Conservation (phyloP, 2,329 filamentous ascomycete genomes). For the Diplocarpon mali region DNA sequence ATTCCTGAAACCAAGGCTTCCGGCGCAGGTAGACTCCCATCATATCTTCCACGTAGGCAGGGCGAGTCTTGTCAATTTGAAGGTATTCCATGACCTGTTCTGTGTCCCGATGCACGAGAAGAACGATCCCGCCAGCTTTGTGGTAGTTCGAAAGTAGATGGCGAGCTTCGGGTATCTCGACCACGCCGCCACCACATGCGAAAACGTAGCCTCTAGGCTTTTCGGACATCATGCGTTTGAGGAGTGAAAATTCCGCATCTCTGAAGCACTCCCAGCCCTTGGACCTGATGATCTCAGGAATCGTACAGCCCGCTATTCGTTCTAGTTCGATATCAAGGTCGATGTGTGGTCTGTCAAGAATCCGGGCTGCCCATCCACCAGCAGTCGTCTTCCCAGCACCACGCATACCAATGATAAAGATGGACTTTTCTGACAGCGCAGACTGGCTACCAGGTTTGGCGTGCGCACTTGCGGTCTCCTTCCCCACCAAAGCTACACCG, state of each 20-base stretch:
- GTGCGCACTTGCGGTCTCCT: slow-evolving; percentile 35
- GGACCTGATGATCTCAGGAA: slow-evolving; percentile 71
- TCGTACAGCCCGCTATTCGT: slow-evolving; percentile 57
- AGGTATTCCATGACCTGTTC: slow-evolving; percentile 83
- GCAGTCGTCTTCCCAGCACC: slow-evolving; percentile 94
- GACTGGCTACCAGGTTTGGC: slow-evolving; percentile 28
- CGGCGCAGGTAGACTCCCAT: slow-evolving; percentile 81
- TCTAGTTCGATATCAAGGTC: slow-evolving; percentile 89
- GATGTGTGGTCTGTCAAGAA: slow-evolving; percentile 65
- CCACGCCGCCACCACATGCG: slow-evolving; percentile 87
- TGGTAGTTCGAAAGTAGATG: slow-evolving; percentile 64
- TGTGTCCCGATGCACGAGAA: slow-evolving; percentile 81
- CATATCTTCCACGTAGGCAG: slow-evolving; percentile 88
- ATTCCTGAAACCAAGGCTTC: slow-evolving; percentile 81
- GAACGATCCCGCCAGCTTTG: slow-evolving; percentile 67
- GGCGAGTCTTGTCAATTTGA: slow-evolving; percentile 76
- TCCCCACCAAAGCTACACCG: slow-evolving; percentile 63
- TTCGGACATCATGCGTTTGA: slow-evolving; percentile 64
- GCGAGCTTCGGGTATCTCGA: slow-evolving; percentile 73
- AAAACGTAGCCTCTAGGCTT: slow-evolving; percentile 70
- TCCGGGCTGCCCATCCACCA: slow-evolving; percentile 70
- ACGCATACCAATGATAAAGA: slow-evolving; percentile 95
- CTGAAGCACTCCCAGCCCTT: slow-evolving; percentile 86
- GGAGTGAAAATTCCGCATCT: slow-evolving; percentile 61
- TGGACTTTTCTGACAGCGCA: slow-evolving; percentile 45